phyloP scores from a whole-genome alignment of 495 filamentous ascomycete species.

The Hyaloscypha variabilis region DNA sequence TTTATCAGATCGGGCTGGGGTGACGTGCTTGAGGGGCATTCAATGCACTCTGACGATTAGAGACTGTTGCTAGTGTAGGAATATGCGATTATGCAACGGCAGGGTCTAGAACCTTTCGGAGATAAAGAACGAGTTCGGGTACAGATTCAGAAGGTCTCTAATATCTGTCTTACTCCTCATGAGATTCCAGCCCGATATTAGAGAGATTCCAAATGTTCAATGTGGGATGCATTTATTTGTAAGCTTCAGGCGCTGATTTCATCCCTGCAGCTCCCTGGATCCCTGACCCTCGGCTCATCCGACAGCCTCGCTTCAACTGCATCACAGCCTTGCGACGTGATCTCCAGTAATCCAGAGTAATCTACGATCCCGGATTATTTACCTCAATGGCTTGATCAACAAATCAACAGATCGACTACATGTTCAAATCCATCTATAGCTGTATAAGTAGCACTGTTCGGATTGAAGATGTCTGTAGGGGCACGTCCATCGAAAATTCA shows the following conservation, averaged over 20 bases:
- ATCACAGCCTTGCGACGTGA: neutral
- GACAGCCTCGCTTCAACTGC: neutral
- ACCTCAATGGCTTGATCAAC: neutral
- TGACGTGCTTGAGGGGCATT: slow-evolving; percentile 21
- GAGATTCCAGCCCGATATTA: neutral
- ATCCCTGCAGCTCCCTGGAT: neutral
- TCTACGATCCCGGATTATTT: neutral
- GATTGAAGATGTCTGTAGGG: neutral
- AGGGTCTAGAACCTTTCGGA: slow-evolving; percentile 3
- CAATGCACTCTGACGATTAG: slow-evolving; percentile 6
- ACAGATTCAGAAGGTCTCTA: neutral
- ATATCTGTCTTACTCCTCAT: neutral
- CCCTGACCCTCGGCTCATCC: neutral
- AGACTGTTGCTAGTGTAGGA: neutral
- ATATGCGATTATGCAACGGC: slow-evolving; percentile 2
- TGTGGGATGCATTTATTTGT: neutral
- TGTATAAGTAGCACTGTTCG: too few species aligned
- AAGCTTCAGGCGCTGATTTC: neutral
- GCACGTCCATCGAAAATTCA: neutral
- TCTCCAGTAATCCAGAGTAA: too few species aligned
- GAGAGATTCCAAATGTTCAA: neutral
- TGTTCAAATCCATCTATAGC: too few species aligned
- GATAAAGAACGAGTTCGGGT: neutral
- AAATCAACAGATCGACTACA: too few species aligned
- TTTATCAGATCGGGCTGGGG: slow-evolving; percentile 1